Evolutionary conservation across 148 eudicot genomes (phyloP), one percentile per base, ranked within the genome.

Genomic region (Heliosperma pusillum): DNA sequence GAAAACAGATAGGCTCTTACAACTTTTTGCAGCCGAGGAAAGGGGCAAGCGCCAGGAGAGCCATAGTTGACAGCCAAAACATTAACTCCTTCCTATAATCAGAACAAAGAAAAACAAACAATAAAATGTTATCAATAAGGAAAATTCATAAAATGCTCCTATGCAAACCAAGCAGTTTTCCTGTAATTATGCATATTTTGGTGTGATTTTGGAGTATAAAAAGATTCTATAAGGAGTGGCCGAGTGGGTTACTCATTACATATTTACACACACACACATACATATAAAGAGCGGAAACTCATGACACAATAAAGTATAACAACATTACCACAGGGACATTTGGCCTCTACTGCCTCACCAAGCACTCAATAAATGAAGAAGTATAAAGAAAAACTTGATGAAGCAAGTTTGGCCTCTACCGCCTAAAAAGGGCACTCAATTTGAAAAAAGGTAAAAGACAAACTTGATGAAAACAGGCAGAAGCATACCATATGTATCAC

Each of bases 31-130:
- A 71, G 92, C 30, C 98, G 91, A 74, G 97, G 98, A 81, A 87
- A 89, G n/a, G 88, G 88, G 70, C 98, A 95, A 50, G 96, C 90
- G 67, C 93, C 91, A 74, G 86, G 91, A 80, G 96, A 86, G 78
- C 96, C 98, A 79, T 92, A 95, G 81, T 92, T 95, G 77, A 95
- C 90, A 62, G 91, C 92, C 84, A 95, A 76, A 61, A 89, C 84
- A 80, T 89, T 95, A 36, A 84, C 90, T 71, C 97, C 96, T 66
- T 94, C 97, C 98, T 94, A 82, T 63, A 71, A 78, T 20, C 33
- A 62, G 21, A 42, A 65, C 15, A 45, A n/a, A 30, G 9, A 68
- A 55, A 55, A 27, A 55, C 29, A 58, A 30, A 71, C 8, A 40
- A 10, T 63, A 5, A 59, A 58, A 52, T 42, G 10, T 5, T 47